Evolutionary conservation across 2,329 filamentous ascomycete genomes (phyloP).

Genomic region (Atkinsonella hypoxylon): DNA sequence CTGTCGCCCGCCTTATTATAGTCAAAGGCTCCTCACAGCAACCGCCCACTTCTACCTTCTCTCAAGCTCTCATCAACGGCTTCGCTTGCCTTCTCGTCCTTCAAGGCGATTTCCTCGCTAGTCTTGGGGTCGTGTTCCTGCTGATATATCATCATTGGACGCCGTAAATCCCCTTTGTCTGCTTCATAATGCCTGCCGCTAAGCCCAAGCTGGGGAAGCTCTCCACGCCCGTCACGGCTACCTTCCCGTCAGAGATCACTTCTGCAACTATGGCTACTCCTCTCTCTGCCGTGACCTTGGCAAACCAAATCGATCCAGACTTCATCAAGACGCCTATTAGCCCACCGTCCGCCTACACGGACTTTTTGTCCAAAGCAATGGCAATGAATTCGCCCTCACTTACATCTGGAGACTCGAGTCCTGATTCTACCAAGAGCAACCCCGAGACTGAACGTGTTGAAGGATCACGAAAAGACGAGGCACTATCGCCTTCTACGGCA

Average conservation of each 20-base stretch:
- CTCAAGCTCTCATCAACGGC: slow-evolving; percentile 1
- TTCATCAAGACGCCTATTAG: slow-evolving; percentile 84
- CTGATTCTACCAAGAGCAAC: slow-evolving; percentile 40
- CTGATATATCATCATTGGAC: not conserved
- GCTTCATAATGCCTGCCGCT: slow-evolving; percentile 33
- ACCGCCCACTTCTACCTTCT: not conserved
- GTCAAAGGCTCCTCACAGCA: slow-evolving; percentile 6
- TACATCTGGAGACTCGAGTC: slow-evolving; percentile 36
- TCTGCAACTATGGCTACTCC: slow-evolving; percentile 59
- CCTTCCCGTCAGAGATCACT: slow-evolving; percentile 48
- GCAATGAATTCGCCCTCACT: slow-evolving; percentile 59
- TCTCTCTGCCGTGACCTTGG: slow-evolving; percentile 35
- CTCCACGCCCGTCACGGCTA: slow-evolving; percentile 49
- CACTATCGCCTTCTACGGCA: slow-evolving; percentile 27
- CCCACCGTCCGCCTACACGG: slow-evolving; percentile 78
- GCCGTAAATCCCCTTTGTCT: slow-evolving; percentile 8
- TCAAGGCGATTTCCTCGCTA: not conserved
- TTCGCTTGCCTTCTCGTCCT: not conserved
- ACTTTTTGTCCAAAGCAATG: slow-evolving; percentile 74
- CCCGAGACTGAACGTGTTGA: slow-evolving; percentile 44
- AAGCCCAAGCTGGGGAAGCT: slow-evolving; percentile 52
- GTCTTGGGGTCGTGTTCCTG: not conserved
- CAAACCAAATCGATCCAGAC: slow-evolving; percentile 30
- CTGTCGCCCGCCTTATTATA: slow-evolving; percentile 8
- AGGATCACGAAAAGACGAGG: slow-evolving; percentile 44